phyloP scores from a whole-genome alignment of 768 basidiomycete species.

The Mycena pura region DNA sequence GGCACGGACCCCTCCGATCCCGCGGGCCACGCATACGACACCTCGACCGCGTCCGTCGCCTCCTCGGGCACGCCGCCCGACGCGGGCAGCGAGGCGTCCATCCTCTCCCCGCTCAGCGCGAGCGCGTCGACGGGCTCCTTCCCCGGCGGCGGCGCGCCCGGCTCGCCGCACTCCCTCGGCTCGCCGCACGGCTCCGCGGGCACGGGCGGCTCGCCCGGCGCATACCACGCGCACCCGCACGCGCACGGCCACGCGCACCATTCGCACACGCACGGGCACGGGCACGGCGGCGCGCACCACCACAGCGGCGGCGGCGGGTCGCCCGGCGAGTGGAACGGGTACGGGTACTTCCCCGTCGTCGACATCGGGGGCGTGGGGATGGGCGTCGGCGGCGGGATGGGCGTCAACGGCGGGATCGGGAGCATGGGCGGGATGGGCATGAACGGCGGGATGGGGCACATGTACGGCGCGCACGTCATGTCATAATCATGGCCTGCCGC shows the following conservation, averaged over 20 bases:
- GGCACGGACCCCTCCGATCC: slow-evolving; percentile 58
- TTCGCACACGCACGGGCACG: not conserved
- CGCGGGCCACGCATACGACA: slow-evolving; percentile 58
- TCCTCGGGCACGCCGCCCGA: slow-evolving; percentile 69
- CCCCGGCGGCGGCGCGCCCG: slow-evolving; percentile 1
- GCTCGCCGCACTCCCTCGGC: not conserved
- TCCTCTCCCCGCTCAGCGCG: slow-evolving; percentile 59
- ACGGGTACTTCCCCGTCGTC: slow-evolving; percentile 23
- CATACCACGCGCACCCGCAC: not conserved
- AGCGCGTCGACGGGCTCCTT: slow-evolving; percentile 20
- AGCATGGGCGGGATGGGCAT: too few relatives aligned
- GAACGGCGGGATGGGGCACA: too few relatives aligned
- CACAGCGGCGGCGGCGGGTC: slow-evolving; percentile 46
- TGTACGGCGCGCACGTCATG: too few relatives aligned
- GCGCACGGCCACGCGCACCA: too few relatives aligned
- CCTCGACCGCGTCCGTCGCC: too few relatives aligned
- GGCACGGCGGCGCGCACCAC: too few relatives aligned
- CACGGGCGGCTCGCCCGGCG: not conserved
- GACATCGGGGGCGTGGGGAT: slow-evolving; percentile 38
- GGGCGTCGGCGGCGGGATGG: not conserved
- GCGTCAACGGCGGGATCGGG: too few relatives aligned
- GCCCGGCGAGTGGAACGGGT: slow-evolving; percentile 63
- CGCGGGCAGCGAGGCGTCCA: too few relatives aligned
- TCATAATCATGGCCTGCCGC: too few relatives aligned
- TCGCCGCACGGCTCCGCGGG: not conserved